phyloP scores from a whole-genome alignment of 2,329 filamentous ascomycete species.

The Dothistroma septosporum region DNA sequence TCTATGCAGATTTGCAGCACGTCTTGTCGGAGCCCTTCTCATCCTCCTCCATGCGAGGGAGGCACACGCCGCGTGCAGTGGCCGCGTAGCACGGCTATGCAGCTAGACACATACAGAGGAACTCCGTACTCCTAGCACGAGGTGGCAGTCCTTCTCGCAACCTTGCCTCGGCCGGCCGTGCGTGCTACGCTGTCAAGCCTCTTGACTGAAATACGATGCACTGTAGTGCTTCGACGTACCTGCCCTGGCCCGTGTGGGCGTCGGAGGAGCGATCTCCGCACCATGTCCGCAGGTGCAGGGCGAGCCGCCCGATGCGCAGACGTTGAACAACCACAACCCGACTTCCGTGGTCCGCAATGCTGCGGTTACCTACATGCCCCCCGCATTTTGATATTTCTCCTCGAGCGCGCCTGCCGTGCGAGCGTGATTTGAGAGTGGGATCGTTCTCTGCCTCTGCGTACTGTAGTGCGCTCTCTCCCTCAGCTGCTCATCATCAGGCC shows the following conservation, averaged over 20 bases:
- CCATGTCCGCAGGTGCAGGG: neutral
- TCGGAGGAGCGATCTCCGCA: neutral
- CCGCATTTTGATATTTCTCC: neutral
- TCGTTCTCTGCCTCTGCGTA: neutral
- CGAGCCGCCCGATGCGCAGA: neutral
- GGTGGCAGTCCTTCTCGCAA: neutral
- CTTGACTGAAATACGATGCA: neutral
- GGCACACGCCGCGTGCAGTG: neutral
- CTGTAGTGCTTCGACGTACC: neutral
- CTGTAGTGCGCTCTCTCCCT: neutral
- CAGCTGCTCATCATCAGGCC: neutral
- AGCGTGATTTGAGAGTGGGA: neutral
- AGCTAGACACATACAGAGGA: conserved; percentile 4
- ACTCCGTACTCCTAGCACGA: neutral
- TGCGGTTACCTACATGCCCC: neutral
- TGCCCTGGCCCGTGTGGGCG: neutral
- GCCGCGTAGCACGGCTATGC: conserved; percentile 2
- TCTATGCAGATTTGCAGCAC: conserved; percentile 10
- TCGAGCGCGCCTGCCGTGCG: neutral
- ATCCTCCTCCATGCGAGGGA: neutral
- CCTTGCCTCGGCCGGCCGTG: neutral
- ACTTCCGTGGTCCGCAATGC: conserved; percentile 1
- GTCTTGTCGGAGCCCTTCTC: neutral
- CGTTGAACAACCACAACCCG: conserved; percentile 2
- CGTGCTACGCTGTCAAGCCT: neutral